These are phyloP conservation scores for Rosa multiflora DNA, from an alignment of 306 rosid species.

Conservation along the genomic window DNA sequence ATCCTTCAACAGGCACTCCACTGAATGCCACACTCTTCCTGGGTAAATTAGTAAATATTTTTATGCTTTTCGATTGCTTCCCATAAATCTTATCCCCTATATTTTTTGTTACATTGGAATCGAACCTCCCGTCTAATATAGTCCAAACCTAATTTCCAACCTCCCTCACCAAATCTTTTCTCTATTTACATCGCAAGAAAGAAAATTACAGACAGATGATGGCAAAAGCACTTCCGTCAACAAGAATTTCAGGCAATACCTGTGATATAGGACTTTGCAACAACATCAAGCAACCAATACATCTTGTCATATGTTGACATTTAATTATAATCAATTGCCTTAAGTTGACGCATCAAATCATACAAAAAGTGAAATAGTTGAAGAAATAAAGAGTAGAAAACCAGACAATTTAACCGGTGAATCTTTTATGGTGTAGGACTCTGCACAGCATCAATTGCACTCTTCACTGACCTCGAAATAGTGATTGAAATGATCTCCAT, in stretches of 20 bases:
- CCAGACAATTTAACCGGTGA: not conserved
- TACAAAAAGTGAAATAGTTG: not conserved
- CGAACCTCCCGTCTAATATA: not conserved
- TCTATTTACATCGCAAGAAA: not conserved
- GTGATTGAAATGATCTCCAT: conserved; percentile 66
- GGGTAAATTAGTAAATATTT: conserved; percentile 35
- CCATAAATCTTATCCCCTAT: not conserved
- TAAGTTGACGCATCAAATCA: conserved; percentile 4
- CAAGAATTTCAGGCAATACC: not conserved
- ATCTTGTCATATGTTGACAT: conserved; percentile 6
- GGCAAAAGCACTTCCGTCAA: not conserved
- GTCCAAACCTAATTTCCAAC: not conserved
- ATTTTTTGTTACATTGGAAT: not conserved
- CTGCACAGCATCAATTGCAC: conserved; percentile 85
- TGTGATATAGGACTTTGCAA: not conserved
- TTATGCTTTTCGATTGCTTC: not conserved
- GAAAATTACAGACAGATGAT: not conserved
- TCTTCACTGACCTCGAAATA: conserved; percentile 74
- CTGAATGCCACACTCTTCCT: conserved; percentile 77
- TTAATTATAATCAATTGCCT: not conserved
- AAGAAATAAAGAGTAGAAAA: not conserved
- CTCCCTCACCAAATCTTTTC: not conserved
- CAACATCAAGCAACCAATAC: not conserved
- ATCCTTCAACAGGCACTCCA: conserved; percentile 90
- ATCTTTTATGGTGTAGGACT: conserved; percentile 45